Evolutionary conservation across 31 red algal genomes (phyloP), one percentile per base, ranked within the genome.

Genomic region (Asparagopsis taxiformis): DNA sequence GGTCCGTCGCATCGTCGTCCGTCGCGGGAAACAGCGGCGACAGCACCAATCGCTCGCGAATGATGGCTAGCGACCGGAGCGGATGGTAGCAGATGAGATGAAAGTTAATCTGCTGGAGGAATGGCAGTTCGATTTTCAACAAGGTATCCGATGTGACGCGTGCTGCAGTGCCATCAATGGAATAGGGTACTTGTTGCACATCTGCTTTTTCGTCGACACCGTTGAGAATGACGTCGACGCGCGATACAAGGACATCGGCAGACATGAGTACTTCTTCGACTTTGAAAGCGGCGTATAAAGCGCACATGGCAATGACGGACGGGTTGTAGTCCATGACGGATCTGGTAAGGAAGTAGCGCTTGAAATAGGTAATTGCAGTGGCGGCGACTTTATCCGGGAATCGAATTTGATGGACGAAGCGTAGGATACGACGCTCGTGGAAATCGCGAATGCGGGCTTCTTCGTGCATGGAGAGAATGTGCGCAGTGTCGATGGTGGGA

Each of bases 71-170:
- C 9, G 67, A 72, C 31, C 77, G 78, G 58, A 75, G 75, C 20
- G 76, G 76, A 54, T 90, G 86, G 34, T 73, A 90, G 43, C 86
- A 90, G n/a, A 90, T 63, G 17, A 90, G 68, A 49, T 90, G 76
- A 54, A 90, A 90, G 13, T 55, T 53, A 29, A 90, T 51, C 54
- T 51, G 46, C 48, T 77, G 62, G 72, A 90, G 64, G 60, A 90
- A 90, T 29, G 36, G 36, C n/a, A 90, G 69, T 59, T 90, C 86
- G n/a, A 54, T 63, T 5, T 51, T 60, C 11, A 90, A 64, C 35
- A 90, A 21, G 17, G 60, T 58, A 32, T 66, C 68, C 13, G 55
- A 67, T 9, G 72, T 54, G 0, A 77, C 62, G 3, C 61, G 32
- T 22, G 32, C 13, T 1, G 59, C 39, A 20, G 60, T 39, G 31